Base-by-base conservation (phyloP, 148 eudicot genomes). In the Rheum nobile region DNA sequence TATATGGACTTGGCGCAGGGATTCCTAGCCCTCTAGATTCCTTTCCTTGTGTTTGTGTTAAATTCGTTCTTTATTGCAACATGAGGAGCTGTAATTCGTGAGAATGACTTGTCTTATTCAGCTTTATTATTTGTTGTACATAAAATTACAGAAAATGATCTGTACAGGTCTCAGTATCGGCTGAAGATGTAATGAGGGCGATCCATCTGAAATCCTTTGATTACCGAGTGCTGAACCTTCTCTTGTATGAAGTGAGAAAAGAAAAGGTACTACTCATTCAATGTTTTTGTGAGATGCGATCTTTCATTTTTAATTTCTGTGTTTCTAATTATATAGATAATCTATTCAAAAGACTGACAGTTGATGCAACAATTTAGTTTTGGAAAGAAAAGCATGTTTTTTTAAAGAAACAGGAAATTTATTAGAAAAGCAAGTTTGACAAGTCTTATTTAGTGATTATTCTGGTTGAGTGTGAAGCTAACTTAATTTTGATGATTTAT, bases 161-260 rank as follows among this genome's bases (percentile, higher is more conserved):
- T 75, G 1, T 67, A 63, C 84, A 94, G 98, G 83, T 89, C 80
- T 75, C 76, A 44, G 76, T 87, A 47, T 65, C 32, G 21, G 70
- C 10, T 65, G 96, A 87, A 67, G 97, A 94, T 71, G 93, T 82
- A 39, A 86, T 78, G 85, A 87, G 82, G 80, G 98, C 98, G 22
- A 85, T 94, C 75, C 93, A 87, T 80, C 82, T 94, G 77, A 94
- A 94, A 71, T 94, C 98, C 59, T 94, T 94, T 79, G 98, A 94
- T 79, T 91, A 89, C 77, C 85, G 98, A 71, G 93, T 94, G 79
- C 83, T 94, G 67, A 94, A 91, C 82, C 93, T 94, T 76, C 89
- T 94, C 52, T 77, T 91, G 77, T 94, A 91, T 84, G 90, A 84
- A 78, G 78, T 94, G 77, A 88, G 85, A 75, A 85, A 84, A 63